Conservation (phyloP, 495 filamentous ascomycete genomes). For the Neurospora sp. region DNA sequence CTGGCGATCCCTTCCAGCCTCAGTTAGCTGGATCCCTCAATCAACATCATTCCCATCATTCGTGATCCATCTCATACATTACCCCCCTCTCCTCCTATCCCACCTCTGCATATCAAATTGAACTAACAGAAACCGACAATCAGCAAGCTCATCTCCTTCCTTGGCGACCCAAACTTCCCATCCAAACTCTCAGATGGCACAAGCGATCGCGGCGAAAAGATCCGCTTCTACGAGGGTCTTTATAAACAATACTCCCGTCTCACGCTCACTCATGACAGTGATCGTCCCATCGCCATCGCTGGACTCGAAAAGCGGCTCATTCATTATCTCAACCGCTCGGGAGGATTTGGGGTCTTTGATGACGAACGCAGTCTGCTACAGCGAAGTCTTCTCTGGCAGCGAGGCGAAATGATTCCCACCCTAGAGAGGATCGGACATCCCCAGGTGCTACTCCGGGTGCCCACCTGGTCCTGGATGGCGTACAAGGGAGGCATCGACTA, state of each 20-base stretch:
- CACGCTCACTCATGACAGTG: constrained; percentile 6
- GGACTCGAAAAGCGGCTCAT: constrained; percentile 24
- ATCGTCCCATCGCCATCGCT: constrained; percentile 22
- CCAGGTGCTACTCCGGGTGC: neutral
- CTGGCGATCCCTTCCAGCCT: no score
- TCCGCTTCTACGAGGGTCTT: constrained; percentile 18
- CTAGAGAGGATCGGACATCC: neutral
- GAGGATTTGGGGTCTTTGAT: constrained; percentile 13
- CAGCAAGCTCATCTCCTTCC: constrained; percentile 20
- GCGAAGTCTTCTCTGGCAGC: constrained; percentile 18
- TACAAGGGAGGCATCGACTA: constrained; percentile 16
- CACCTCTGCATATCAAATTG: no score
- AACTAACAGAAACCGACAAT: neutral
- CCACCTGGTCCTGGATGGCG: constrained; percentile 24
- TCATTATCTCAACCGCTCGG: no score
- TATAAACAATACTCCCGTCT: constrained; percentile 25
- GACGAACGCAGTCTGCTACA: constrained; percentile 4
- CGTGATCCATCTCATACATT: no score
- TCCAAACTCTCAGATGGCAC: constrained; percentile 5
- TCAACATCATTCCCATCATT: no score
- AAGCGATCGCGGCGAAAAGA: constrained; percentile 7
- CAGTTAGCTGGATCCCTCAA: no score
- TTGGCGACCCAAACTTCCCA: constrained; percentile 30
- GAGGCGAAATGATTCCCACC: neutral
- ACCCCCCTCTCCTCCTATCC: no score